Evolutionary conservation across 106 monocot genomes (phyloP).

Genomic region (Phalaenopsis equestris): DNA sequence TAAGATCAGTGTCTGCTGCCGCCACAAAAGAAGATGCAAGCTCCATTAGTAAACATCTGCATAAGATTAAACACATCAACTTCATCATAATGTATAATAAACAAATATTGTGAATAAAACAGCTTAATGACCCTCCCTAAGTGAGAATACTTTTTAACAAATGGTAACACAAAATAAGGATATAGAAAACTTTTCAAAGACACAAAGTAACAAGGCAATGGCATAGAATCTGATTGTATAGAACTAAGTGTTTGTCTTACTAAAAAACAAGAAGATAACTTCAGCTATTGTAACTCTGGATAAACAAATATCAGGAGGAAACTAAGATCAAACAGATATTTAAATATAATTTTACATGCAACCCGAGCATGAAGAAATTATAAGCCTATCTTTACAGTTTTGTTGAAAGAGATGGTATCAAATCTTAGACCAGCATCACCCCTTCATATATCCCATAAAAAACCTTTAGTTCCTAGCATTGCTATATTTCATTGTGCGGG

Average conservation of each 20-base stretch:
- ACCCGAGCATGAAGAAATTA: neutral
- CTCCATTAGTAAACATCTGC: slow-evolving; percentile 66
- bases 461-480: neutral
- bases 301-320: neutral
- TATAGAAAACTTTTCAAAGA: neutral
- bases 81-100: neutral
- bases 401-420: neutral
- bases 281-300: neutral
- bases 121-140: neutral
- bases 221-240: neutral
- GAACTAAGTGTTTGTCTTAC: neutral
- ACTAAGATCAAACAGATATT: neutral
- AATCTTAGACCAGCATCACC: neutral
- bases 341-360: neutral
- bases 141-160: neutral
- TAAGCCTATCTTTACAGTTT: neutral
- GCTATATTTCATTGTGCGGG: neutral
- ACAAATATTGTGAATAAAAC: neutral
- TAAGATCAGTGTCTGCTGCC: slow-evolving; percentile 55
- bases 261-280: neutral
- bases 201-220: neutral
- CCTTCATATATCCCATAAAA: too few relatives aligned
- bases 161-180: neutral
- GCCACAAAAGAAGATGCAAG: slow-evolving; percentile 54
- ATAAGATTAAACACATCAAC: slow-evolving; percentile 8